These are phyloP conservation scores for Neopestalotiopsis clavispora DNA, from an alignment of 2,329 filamentous ascomycete species.

Conservation along the genomic window DNA sequence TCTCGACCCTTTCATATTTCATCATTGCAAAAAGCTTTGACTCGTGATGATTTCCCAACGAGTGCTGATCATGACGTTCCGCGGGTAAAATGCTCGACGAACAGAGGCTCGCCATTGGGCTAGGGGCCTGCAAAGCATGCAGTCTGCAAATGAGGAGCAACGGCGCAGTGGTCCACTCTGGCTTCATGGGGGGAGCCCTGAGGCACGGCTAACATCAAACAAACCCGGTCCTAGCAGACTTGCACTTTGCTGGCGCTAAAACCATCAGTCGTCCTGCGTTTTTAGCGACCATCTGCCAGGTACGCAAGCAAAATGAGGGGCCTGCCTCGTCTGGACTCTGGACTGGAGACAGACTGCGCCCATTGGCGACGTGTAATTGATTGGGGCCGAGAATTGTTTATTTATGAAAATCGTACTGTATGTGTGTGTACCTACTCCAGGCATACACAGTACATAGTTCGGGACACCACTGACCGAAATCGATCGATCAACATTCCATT, in stretches of 20 bases:
- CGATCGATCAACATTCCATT: background rate
- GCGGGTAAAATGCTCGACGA: background rate
- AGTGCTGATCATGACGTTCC: conserved; percentile 15
- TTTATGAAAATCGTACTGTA: background rate
- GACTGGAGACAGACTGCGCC: background rate
- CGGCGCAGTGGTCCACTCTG: conserved; percentile 7
- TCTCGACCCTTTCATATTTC: no score
- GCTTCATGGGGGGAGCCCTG: background rate
- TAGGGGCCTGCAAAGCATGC: background rate
- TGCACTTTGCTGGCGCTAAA: background rate
- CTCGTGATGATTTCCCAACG: background rate
- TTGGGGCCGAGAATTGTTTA: background rate
- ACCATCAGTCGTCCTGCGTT: background rate
- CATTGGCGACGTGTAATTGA: background rate
- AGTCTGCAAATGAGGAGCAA: conserved; percentile 17
- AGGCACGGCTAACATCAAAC: background rate
- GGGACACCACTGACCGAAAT: background rate
- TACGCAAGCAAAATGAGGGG: background rate
- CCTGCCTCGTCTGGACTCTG: conserved; percentile 3
- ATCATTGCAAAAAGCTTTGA: no score
- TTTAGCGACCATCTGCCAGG: background rate
- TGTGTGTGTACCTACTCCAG: background rate
- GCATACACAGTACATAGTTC: background rate
- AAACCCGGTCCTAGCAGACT: background rate
- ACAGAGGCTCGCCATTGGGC: conserved; percentile 1